phyloP scores from a whole-genome alignment of 495 filamentous ascomycete genomes.

The Daldinia grandis region DNA sequence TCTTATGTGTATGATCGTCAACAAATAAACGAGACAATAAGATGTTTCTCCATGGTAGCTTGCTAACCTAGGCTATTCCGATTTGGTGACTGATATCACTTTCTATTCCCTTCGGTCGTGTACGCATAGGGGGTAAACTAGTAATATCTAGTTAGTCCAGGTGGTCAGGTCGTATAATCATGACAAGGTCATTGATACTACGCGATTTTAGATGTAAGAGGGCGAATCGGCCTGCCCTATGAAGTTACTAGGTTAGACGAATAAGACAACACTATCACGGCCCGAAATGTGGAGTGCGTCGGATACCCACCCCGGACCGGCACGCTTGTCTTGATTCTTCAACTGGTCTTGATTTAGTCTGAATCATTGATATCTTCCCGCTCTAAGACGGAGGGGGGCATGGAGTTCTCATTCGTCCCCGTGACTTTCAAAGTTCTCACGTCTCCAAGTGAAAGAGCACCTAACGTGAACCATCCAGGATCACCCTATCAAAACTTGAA shows the following conservation, averaged over 20 bases:
- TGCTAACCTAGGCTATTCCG: background rate
- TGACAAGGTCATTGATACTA: background rate
- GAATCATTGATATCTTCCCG: constrained; percentile 8
- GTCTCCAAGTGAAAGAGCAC: background rate
- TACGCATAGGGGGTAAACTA: background rate
- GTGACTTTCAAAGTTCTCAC: background rate
- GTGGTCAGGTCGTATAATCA: background rate
- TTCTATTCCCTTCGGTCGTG: background rate
- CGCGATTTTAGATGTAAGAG: background rate
- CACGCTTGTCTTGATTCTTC: background rate
- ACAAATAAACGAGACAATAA: background rate
- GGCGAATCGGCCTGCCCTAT: background rate
- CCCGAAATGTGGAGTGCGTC: background rate
- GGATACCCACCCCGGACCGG: constrained; percentile 7
- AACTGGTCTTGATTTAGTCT: constrained; percentile 2
- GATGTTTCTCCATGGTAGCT: background rate
- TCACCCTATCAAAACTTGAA: background rate
- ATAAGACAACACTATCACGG: background rate
- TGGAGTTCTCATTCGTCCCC: background rate
- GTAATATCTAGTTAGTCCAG: background rate
- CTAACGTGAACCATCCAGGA: background rate
- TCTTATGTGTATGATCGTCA: background rate
- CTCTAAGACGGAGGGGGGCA: background rate
- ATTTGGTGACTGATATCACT: background rate
- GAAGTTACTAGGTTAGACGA: background rate